Percentiles rank a stretch among this genome's conserved stretches.
Conservation (phyloP, 768 basidiomycete genomes). For the Amanita pallidorosea region DNA sequence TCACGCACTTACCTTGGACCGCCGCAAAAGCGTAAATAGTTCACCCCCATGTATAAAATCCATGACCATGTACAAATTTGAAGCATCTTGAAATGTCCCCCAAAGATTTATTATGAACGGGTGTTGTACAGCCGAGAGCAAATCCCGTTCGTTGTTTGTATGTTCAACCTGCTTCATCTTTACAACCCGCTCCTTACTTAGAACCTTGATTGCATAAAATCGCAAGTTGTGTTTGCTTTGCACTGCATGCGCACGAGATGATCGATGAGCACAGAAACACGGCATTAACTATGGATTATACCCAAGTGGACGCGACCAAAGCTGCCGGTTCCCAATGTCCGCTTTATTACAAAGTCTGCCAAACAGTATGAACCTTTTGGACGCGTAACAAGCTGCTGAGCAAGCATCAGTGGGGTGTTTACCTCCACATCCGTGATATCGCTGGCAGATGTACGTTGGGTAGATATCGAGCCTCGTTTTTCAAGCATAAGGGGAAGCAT, state of each 20-base stretch:
- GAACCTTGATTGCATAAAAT: conserved; percentile 92
- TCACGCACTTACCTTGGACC: conserved; percentile 62
- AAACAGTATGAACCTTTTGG: conserved; percentile 63
- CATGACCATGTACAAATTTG: conserved; percentile 98
- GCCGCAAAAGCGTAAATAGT: conserved; percentile 84
- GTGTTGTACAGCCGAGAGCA: conserved; percentile 79
- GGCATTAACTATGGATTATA: conserved; percentile 18
- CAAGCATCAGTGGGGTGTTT: conserved; percentile 9
- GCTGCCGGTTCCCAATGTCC: conserved; percentile 88
- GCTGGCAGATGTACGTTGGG: conserved; percentile 50
- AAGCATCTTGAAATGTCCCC: conserved; percentile 87
- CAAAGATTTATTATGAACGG: conserved; percentile 95
- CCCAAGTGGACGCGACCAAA: conserved; percentile 95
- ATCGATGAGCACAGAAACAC: neutral
- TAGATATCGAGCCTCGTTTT: conserved; percentile 60
- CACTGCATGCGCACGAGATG: conserved; percentile 31
- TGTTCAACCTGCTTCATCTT: conserved; percentile 94
- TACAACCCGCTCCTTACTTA: conserved; percentile 88
- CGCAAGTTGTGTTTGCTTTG: conserved; percentile 91
- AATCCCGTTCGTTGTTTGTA: conserved; percentile 88
- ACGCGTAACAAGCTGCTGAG: conserved; percentile 17
- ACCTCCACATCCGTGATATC: conserved; percentile 22
- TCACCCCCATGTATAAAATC: conserved; percentile 96
- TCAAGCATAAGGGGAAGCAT: conserved; percentile 27
- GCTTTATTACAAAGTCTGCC: conserved; percentile 67